Conservation (phyloP, 495 filamentous ascomycete genomes). For the Rostrohypoxylon terebratum region DNA sequence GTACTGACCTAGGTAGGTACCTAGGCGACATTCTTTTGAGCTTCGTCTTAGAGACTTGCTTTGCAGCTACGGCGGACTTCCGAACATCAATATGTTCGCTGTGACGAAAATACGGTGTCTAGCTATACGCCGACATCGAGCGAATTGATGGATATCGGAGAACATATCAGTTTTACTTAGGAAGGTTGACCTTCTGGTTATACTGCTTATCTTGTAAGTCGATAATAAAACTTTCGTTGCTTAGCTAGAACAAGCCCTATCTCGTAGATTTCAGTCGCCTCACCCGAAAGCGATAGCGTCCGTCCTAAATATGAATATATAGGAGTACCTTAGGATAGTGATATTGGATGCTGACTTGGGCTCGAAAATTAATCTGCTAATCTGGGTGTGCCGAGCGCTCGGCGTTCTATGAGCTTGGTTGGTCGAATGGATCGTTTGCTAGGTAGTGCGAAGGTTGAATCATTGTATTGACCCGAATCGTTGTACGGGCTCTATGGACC, state of each 20-base stretch:
- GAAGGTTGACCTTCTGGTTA: neutral
- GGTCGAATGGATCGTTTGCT: neutral
- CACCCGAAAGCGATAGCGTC: too few relatives aligned
- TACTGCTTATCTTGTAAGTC: neutral
- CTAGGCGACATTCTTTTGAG: neutral
- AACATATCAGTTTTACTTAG: neutral
- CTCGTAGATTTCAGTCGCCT: too few relatives aligned
- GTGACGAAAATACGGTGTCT: neutral
- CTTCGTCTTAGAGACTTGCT: neutral
- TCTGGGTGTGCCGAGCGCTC: too few relatives aligned
- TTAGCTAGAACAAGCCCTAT: neutral
- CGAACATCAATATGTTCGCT: neutral
- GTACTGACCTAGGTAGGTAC: too few relatives aligned
- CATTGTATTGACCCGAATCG: neutral
- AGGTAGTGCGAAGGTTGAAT: neutral
- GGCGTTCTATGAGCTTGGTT: neutral
- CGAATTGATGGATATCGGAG: neutral
- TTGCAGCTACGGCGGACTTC: neutral
- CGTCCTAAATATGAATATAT: too few relatives aligned
- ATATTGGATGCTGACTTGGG: too few relatives aligned
- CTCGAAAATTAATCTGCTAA: too few relatives aligned
- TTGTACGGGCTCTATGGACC: neutral
- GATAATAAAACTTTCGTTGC: neutral
- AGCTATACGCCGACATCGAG: neutral
- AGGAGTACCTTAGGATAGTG: too few relatives aligned